Evolutionary conservation across 2,329 filamentous ascomycete genomes (phyloP).

Genomic region (Acrocalymma vagum): DNA sequence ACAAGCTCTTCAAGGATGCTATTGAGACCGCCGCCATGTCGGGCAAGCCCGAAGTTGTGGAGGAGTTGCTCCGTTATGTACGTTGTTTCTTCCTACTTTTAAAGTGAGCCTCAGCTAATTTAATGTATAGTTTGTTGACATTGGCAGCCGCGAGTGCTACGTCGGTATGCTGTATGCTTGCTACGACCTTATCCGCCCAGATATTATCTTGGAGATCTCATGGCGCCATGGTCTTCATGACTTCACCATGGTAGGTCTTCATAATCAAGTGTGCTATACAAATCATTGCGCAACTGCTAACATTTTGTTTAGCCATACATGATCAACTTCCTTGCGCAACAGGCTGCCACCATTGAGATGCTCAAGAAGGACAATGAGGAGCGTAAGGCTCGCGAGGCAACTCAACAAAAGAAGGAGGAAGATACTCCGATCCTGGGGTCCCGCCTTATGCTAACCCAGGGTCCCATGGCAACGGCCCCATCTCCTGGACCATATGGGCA

Average conservation of each 20-base stretch:
- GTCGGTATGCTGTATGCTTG: conserved; percentile 99
- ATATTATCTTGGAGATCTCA: conserved; percentile 92
- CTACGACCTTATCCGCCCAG: conserved; percentile 94
- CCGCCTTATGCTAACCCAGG: conserved; percentile 95
- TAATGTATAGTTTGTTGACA: conserved; percentile 85
- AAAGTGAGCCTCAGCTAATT: conserved; percentile 42
- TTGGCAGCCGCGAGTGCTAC: conserved; percentile 98
- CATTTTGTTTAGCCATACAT: conserved; percentile 74
- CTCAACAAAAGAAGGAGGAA: conserved; percentile 89
- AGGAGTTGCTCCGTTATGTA: conserved; percentile 96
- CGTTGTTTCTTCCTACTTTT: conserved; percentile 58
- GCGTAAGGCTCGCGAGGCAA: conserved; percentile 75
- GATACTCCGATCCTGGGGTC: conserved; percentile 92
- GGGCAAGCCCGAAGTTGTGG: conserved; percentile 87
- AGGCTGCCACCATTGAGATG: conserved; percentile 82
- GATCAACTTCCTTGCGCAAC: conserved; percentile 96
- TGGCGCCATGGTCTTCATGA: conserved; percentile 95
- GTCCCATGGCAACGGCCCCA: conserved; percentile 67
- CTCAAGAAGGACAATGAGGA: conserved; percentile 97
- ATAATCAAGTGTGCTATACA: background rate
- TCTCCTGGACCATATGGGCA: conserved; percentile 77
- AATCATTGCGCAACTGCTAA: conserved; percentile 12
- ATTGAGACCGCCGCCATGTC: conserved; percentile 97
- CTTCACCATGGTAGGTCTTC: conserved; percentile 79
- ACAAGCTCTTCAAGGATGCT: conserved; percentile 99